Evolutionary conservation across 2,329 filamentous ascomycete genomes (phyloP), one percentile per base, ranked within the genome.

Genomic region (Penicillium sp.): DNA sequence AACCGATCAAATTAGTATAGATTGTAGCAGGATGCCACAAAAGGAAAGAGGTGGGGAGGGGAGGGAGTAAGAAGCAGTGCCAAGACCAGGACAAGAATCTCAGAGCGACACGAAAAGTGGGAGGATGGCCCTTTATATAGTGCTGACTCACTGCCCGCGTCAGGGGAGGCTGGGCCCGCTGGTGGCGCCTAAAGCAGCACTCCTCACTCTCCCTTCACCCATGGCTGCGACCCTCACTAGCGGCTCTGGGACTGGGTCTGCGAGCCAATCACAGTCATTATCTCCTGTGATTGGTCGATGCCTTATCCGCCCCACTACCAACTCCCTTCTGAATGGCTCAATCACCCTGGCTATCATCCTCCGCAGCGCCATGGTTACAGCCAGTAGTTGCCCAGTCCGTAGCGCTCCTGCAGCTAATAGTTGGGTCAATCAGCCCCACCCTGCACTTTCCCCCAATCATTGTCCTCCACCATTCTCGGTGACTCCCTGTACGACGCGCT

Each of bases 41-140:
- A 45, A 51, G 41, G 49, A 63, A 65, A 61, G 58, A 60, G 54
- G 52, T 60, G 54, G 55, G 57, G 56, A 60, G 59, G 63, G 61
- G 66, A 65, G 68, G 67, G 62, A 69, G 68, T 67, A 62, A 64
- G 66, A 68, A 67, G 69, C 31, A 67, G 40, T 73, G 72, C 72
- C 72, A 75, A 75, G 72, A 75, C 70, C 72, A 69, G 65, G 61
- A 69, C 67, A 63, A 67, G 61, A 71, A 69, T 66, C 65, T 62
- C 61, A 66, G 62, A 55, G 59, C 57, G 51, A 53, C 49, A 53
- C 43, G 57, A 62, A 63, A 69, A 64, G 69, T 66, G 72, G 72
- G 71, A 72, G 71, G 68, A 65, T 69, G 68, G 65, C 60, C 62
- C 71, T 68, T 74, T 74, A 71, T 73, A 75, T 75, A 74, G 69